Base-by-base conservation (phyloP, 1,139 yeast species). In the Kurtzmaniella quercitrusa region DNA sequence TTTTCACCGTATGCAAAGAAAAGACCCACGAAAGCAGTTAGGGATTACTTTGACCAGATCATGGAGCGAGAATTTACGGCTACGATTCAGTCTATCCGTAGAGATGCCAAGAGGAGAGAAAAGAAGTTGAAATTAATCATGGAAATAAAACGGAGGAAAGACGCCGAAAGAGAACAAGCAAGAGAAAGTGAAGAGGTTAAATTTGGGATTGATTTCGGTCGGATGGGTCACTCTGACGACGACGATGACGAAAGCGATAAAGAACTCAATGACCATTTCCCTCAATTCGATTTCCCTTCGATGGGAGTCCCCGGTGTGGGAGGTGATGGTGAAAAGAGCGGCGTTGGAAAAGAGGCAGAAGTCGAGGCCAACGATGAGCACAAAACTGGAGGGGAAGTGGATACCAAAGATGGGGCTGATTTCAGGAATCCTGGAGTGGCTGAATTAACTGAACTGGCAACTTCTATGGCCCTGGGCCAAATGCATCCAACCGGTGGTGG, bases 1-100 rank as follows among this genome's bases (percentile, higher is more conserved):
- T 68, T 59, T 42, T 64, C 75, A 1, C 75, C 77, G 0, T 71
- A 67, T 48, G 69, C 75, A 6, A 46, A 52, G 1, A 41, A 50
- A 8, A 45, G 52, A 37, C 57, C 58, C 21, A 63, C 70, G 0
- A 46, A 52, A 1, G 68, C 65, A 18, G 54, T 63, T 3, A 52
- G 55, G 21, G 45, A 53, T 3, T 52, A 54, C 31, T 65, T 71
- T 42, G 49, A 56, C n/a, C 50, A 51, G 1, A 50, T 60, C 10
- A 55, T 75, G 25, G 56, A 62, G 9, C 56, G 59, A 1, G 73
- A 70, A 41, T 72, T 74, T 46, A 60, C 60, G 29, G 49, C 59
- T 10, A 73, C 71, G 1, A 56, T 70, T 5, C 53, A 50, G n/a
- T 59, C 72, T 2, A 61, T 78, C 8, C 56, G 71, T 38, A 41